Percentiles rank a stretch among this genome's conserved stretches.
These are phyloP conservation scores for Leucogyrophana mollusca DNA, from an alignment of 768 basidiomycete genomes.

Conservation along the genomic window DNA sequence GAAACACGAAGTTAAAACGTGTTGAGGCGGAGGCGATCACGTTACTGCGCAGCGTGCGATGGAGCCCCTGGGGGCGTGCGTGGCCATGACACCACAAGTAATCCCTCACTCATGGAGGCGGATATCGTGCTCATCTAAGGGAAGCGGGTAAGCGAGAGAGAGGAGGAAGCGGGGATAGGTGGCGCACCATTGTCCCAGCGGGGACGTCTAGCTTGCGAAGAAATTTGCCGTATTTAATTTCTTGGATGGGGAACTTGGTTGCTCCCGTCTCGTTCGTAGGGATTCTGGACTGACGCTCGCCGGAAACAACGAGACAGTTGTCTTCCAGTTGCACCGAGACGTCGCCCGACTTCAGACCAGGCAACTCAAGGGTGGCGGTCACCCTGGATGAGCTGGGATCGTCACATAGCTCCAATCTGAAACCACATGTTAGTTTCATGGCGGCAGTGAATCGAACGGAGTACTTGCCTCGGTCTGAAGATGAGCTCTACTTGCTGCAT, in stretches of 20 bases:
- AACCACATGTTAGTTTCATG: conserved; percentile 12
- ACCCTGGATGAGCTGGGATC: conserved; percentile 30
- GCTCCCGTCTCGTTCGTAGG: conserved; percentile 15
- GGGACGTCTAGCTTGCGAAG: conserved; percentile 36
- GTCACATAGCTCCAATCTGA: conserved; percentile 40
- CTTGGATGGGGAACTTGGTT: conserved; percentile 29
- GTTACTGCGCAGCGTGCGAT: conserved; percentile 8
- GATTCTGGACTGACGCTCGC: conserved; percentile 23
- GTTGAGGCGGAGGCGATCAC: not conserved
- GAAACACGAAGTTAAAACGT: not conserved
- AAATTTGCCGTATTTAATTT: conserved; percentile 41
- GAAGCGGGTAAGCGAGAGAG: not conserved
- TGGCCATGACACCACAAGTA: conserved; percentile 40
- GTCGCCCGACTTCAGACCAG: conserved; percentile 36
- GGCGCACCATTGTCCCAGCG: conserved; percentile 33
- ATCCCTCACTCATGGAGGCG: conserved; percentile 38
- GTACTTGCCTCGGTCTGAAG: conserved; percentile 29
- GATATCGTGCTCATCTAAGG: conserved; percentile 35
- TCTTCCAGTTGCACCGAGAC: conserved; percentile 32
- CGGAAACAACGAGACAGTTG: conserved; percentile 32
- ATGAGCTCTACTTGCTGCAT: conserved; percentile 25
- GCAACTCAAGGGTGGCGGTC: conserved; percentile 37
- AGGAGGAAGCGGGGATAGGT: conserved; percentile 5
- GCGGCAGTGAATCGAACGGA: not conserved
- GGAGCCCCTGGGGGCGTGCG: conserved; percentile 18